These are phyloP conservation scores for Botrytis deweyae DNA, from an alignment of 2,329 filamentous ascomycete species.

Conservation along the genomic window DNA sequence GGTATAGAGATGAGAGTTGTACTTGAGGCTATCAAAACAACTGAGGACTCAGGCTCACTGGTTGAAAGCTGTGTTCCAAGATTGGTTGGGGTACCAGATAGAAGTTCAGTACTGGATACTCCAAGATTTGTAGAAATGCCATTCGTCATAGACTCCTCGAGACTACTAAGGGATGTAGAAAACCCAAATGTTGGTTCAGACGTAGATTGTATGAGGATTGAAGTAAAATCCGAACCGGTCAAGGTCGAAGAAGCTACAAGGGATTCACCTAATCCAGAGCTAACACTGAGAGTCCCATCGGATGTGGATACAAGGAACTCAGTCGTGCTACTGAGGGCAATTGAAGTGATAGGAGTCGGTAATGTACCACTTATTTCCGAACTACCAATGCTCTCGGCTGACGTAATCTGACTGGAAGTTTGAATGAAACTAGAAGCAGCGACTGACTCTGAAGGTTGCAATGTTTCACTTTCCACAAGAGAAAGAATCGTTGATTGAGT, in stretches of 20 bases:
- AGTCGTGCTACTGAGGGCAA: too few species aligned
- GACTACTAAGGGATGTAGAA: background rate
- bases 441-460: background rate
- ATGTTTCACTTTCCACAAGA: background rate
- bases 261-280: too few species aligned
- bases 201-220: too few species aligned
- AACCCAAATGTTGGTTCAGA: background rate
- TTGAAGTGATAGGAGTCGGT: too few species aligned
- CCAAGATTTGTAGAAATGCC: background rate
- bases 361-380: too few species aligned
- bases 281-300: too few species aligned
- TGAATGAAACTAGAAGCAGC: too few species aligned
- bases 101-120: background rate
- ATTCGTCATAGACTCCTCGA: background rate
- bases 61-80: background rate
- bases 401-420: too few species aligned
- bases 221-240: too few species aligned
- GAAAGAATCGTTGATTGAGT: background rate
- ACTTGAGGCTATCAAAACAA: background rate
- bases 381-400: too few species aligned
- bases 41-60: background rate
- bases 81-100: background rate
- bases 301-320: too few species aligned
- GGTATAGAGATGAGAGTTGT: background rate
- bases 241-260: too few species aligned